phyloP scores from a whole-genome alignment of 1,284 basidiomycete species.

The Pyrrhoderma noxium region DNA sequence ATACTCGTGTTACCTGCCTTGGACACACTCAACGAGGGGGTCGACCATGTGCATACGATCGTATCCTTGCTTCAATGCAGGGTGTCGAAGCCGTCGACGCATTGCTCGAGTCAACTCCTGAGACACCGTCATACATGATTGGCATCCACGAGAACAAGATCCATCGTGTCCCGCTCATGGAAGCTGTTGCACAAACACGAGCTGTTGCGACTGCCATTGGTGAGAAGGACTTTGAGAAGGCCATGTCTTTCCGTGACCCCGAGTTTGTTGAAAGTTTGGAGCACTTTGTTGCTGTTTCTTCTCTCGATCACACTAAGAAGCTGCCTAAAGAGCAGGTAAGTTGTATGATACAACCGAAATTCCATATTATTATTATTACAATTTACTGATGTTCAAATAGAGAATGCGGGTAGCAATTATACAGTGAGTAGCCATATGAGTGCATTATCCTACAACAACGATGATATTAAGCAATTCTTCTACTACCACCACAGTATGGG shows the following conservation, averaged over 20 bases:
- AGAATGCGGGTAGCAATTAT: conserved; percentile 18
- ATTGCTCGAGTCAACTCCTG: conserved; percentile 81
- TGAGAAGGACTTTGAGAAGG: conserved; percentile 79
- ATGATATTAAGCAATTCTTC: conserved; percentile 5
- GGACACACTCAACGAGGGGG: conserved; percentile 97
- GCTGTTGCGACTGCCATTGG: conserved; percentile 80
- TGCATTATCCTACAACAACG: conserved; percentile 15
- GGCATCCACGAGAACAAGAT: conserved; percentile 96
- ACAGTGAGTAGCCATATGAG: not conserved
- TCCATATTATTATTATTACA: not conserved
- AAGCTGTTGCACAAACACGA: conserved; percentile 89
- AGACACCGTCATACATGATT: conserved; percentile 96
- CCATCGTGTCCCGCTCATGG: conserved; percentile 82
- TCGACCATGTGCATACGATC: conserved; percentile 86
- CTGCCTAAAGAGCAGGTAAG: conserved; percentile 59
- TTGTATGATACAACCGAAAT: too few species aligned
- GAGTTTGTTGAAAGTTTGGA: conserved; percentile 87
- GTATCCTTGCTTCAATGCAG: conserved; percentile 91
- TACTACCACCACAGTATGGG: conserved; percentile 58
- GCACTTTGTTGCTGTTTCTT: conserved; percentile 74
- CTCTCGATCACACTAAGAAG: conserved; percentile 49
- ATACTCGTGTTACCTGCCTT: conserved; percentile 96
- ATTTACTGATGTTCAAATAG: conserved; percentile 7
- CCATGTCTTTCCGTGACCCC: conserved; percentile 84
- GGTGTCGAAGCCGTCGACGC: conserved; percentile 91